Conservation (phyloP, 2,329 filamentous ascomycete species). For the Ophidiomyces ophidiicola region DNA sequence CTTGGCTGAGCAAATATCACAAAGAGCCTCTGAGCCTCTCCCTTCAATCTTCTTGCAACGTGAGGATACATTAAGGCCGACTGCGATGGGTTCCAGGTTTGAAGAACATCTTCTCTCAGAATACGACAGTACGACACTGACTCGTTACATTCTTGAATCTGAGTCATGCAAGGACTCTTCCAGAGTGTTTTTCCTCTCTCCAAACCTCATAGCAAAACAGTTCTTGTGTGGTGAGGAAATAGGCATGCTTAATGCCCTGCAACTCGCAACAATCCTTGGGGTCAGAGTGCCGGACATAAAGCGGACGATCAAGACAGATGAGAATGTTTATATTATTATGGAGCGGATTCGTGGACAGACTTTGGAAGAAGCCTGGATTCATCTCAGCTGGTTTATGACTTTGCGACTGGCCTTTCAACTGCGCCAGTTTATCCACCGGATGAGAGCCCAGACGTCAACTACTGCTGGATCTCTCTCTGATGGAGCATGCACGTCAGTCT, state of each 20-base stretch:
- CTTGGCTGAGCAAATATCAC: no score
- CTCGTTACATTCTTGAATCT: slow-evolving; percentile 3
- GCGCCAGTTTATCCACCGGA: slow-evolving; percentile 15
- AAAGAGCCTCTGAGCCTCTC: no score
- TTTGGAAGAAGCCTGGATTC: slow-evolving; percentile 15
- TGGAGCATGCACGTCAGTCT: slow-evolving; percentile 16
- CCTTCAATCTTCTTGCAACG: slow-evolving; percentile 1
- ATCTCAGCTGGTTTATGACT: slow-evolving; percentile 17
- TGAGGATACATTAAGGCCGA: background rate
- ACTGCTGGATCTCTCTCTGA: slow-evolving; percentile 17
- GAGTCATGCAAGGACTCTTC: background rate
- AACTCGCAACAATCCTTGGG: slow-evolving; percentile 16
- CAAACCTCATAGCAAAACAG: slow-evolving; percentile 10
- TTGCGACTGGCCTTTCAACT: slow-evolving; percentile 18
- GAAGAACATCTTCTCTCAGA: slow-evolving; percentile 8
- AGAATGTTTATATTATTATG: slow-evolving; percentile 16
- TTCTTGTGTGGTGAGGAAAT: slow-evolving; percentile 12
- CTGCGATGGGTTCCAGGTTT: slow-evolving; percentile 3
- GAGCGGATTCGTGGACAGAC: slow-evolving; percentile 17
- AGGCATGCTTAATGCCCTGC: slow-evolving; percentile 15
- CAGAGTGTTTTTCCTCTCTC: slow-evolving; percentile 9
- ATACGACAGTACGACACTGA: slow-evolving; percentile 9
- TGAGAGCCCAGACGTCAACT: slow-evolving; percentile 17
- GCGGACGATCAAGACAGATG: slow-evolving; percentile 12
- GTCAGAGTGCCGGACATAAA: slow-evolving; percentile 15